Percentiles rank a stretch among this genome's conserved stretches.
Conservation (phyloP, 2,329 filamentous ascomycete genomes). For the Aspergillus tubingensis region DNA sequence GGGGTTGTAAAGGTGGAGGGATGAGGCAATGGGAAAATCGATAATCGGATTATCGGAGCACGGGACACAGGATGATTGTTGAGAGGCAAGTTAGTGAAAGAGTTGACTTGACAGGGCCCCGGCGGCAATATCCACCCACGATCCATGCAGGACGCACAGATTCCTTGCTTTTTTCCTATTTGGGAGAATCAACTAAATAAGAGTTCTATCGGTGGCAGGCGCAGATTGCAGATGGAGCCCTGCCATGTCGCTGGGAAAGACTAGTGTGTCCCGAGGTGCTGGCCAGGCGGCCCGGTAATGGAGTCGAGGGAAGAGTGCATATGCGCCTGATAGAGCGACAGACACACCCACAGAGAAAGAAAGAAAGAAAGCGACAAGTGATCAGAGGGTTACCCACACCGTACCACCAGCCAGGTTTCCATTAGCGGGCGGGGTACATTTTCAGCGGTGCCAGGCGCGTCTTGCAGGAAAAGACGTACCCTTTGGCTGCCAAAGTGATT, state of each 20-base stretch:
- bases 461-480: not conserved
- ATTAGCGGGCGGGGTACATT: slow-evolving; percentile 18
- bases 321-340: not conserved
- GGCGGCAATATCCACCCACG: slow-evolving; percentile 7
- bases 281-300: slow-evolving; percentile 12
- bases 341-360: no score
- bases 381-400: slow-evolving; percentile 2
- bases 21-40: not conserved
- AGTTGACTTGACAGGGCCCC: slow-evolving; percentile 14
- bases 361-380: no score
- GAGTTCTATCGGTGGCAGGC: slow-evolving; percentile 6
- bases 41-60: slow-evolving; percentile 16
- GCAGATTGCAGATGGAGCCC: slow-evolving; percentile 1
- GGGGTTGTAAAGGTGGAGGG: slow-evolving; percentile 2
- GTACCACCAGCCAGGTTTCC: slow-evolving; percentile 6
- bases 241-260: slow-evolving; percentile 15
- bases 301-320: slow-evolving; percentile 12
- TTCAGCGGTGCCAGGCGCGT: slow-evolving; percentile 3
- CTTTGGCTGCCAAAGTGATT: slow-evolving; percentile 1
- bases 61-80: slow-evolving; percentile 8
- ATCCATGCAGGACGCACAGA: slow-evolving; percentile 16
- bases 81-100: not conserved
- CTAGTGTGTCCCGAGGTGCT: slow-evolving; percentile 16
- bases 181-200: not conserved
- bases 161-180: slow-evolving; percentile 12